Conservation (phyloP, 2,329 filamentous ascomycete genomes). For the Rutstroemia sp. region DNA sequence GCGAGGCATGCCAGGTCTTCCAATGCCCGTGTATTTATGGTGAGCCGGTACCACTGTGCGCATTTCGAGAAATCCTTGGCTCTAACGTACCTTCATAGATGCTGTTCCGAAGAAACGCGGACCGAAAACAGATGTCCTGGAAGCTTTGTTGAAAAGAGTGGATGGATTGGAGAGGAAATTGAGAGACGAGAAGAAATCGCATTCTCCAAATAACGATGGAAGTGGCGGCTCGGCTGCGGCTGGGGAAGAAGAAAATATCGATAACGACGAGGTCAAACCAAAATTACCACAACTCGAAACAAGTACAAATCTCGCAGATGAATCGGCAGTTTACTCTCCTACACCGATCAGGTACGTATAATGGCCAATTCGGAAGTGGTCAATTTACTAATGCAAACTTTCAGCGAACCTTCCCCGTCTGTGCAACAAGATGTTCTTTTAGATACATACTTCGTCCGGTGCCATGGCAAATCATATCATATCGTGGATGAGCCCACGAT, state of each 20-base stretch:
- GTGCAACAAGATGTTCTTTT: constrained; percentile 56
- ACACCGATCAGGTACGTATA: constrained; percentile 31
- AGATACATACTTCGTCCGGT: constrained; percentile 70
- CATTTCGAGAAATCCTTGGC: background rate
- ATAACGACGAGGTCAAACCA: constrained; percentile 32
- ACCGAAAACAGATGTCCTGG: constrained; percentile 82
- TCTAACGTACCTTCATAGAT: constrained; percentile 43
- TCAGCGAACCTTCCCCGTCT: constrained; percentile 39
- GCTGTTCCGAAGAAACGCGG: constrained; percentile 85
- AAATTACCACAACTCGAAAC: constrained; percentile 33
- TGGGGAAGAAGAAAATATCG: constrained; percentile 18
- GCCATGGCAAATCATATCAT: constrained; percentile 77
- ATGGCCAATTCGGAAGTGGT: constrained; percentile 19
- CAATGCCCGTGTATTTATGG: constrained; percentile 85
- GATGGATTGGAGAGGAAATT: constrained; percentile 77
- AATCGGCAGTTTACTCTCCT: constrained; percentile 39
- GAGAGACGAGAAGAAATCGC: constrained; percentile 54
- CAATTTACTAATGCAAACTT: constrained; percentile 2
- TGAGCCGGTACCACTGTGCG: constrained; percentile 45
- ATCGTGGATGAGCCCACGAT: constrained; percentile 72
- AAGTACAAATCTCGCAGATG: constrained; percentile 28
- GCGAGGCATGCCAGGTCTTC: constrained; percentile 84
- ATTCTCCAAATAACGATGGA: constrained; percentile 23
- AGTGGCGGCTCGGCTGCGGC: constrained; percentile 11
- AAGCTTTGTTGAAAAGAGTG: constrained; percentile 75